These are phyloP conservation scores for Prototheca wickerhamii DNA, from an alignment of 163 green algal species.

Conservation along the genomic window DNA sequence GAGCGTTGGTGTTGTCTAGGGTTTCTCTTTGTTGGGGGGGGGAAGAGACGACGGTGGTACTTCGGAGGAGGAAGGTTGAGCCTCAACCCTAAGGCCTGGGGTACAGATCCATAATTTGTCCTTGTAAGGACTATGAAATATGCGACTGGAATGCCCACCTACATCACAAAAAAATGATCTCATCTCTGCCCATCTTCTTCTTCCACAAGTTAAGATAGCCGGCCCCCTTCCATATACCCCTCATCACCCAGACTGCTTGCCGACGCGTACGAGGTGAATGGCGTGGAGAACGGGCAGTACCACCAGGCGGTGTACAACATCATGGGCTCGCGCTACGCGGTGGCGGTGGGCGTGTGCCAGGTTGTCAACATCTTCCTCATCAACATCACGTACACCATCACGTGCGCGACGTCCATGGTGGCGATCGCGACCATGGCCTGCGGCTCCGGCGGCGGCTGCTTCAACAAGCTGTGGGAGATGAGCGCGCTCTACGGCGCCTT, in stretches of 20 bases:
- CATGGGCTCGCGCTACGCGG: conserved; percentile 7
- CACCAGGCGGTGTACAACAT: conserved; percentile 15
- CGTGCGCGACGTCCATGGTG: conserved; percentile 2
- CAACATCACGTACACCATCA: conserved; percentile 18
- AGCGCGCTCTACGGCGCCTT: conserved; percentile 19
- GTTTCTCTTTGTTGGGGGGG: neutral
- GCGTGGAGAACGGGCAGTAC: conserved; percentile 5
- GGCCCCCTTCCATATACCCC: neutral
- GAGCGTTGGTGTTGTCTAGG: neutral
- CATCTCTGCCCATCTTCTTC: neutral
- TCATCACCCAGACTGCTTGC: neutral
- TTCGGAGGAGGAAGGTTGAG: neutral
- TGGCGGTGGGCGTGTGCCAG: conserved; percentile 10
- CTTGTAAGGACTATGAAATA: neutral
- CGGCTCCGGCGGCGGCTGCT: conserved; percentile 1
- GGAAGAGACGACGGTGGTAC: neutral
- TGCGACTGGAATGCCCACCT: neutral
- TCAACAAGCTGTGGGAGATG: conserved; percentile 22
- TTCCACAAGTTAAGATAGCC: neutral
- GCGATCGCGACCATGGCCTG: conserved; percentile 10
- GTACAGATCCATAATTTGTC: neutral
- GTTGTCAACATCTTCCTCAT: conserved; percentile 15
- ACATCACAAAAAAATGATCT: neutral
- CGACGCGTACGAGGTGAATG: conserved; percentile 5
- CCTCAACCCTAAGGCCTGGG: neutral